A percentile compares a stretch with the other conserved stretches of the same genome.
Evolutionary conservation across 2,329 filamentous ascomycete genomes (phyloP).

Genomic region (Sporothrix inflata): DNA sequence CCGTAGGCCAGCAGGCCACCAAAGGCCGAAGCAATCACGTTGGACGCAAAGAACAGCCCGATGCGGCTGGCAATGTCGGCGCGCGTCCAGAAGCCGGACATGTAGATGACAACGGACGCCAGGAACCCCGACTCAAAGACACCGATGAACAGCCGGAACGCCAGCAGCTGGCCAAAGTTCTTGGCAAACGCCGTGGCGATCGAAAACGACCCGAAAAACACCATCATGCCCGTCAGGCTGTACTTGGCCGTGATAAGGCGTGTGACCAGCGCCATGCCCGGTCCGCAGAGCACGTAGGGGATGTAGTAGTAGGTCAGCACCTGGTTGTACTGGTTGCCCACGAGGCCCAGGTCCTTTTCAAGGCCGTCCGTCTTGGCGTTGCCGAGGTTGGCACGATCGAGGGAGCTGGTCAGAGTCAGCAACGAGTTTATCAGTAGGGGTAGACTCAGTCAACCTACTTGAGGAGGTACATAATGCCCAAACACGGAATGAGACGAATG

Average conservation of each 20-base stretch:
- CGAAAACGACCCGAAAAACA: constrained; percentile 68
- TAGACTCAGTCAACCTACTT: too few species aligned
- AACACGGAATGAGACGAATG: constrained; percentile 9
- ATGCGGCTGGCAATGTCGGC: constrained; percentile 70
- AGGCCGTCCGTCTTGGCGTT: constrained; percentile 59
- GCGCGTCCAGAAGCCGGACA: constrained; percentile 69
- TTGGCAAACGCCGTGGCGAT: constrained; percentile 64
- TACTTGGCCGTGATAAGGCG: background rate
- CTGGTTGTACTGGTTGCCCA: constrained; percentile 67
- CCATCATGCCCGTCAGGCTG: constrained; percentile 49
- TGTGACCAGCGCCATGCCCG: constrained; percentile 43
- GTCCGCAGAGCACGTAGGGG: constrained; percentile 72
- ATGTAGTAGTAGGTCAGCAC: constrained; percentile 73
- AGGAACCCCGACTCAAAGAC: constrained; percentile 72
- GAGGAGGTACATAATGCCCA: constrained; percentile 20
- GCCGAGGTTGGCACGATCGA: constrained; percentile 47
- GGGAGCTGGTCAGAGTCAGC: too few species aligned
- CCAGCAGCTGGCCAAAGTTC: constrained; percentile 68
- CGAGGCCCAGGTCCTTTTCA: constrained; percentile 60
- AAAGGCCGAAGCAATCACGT: constrained; percentile 48
- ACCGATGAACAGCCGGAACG: constrained; percentile 70
- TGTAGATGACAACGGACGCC: constrained; percentile 62
- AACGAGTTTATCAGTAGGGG: too few species aligned
- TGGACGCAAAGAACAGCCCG: constrained; percentile 58
- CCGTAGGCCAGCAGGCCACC: constrained; percentile 64